Base-by-base conservation (phyloP, 331 rosid genomes). In the Quercus tomentella region DNA sequence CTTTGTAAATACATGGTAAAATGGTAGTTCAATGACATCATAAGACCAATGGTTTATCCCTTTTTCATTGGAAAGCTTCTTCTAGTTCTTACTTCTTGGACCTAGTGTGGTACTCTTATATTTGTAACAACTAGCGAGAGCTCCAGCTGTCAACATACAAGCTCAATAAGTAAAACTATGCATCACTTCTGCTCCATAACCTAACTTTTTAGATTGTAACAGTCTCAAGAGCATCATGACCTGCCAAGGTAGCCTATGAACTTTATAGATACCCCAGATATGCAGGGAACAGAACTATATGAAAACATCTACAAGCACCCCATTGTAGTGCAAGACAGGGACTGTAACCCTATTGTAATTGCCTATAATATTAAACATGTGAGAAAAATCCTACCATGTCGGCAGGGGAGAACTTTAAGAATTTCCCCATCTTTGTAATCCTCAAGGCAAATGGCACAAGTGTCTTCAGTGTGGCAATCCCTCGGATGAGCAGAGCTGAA, bases 361-460 rank as follows among this genome's bases (percentile, higher is more conserved):
- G 56, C 68, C 22, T 55, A 9, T 22, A 62, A 51, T 70, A 21
- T 33, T 2, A 60, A 23, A 25, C 35, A 22, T 61, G 41, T 45
- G 22, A 74, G n/a, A 6, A 70, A 45, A 63, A 33, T 63, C 23
- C 45, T 75, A 85, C 88, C 88, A 30, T 81, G 88, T 56, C 49
- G 81, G 75, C 86, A 85, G 35, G 83, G 83, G 3, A 85, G 88
- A 78, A 85, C 83, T 81, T 79, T 85, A 14, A 85, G 81, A 76
- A 75, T 65, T 69, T 85, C 88, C 56, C 73, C 83, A 63, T 85
- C 88, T 75, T 75, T 81, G 83, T 85, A 85, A 65, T 78, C 82
- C 72, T 85, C 88, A 58, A 85, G 88, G 78, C 88, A 85, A 71
- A 85, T 85, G 73, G 86, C 88, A 71, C 88, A 85, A 75, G 86